phyloP scores from a whole-genome alignment of 176 grass and related monocot species.

The Rhipidocladum racemiflorum region DNA sequence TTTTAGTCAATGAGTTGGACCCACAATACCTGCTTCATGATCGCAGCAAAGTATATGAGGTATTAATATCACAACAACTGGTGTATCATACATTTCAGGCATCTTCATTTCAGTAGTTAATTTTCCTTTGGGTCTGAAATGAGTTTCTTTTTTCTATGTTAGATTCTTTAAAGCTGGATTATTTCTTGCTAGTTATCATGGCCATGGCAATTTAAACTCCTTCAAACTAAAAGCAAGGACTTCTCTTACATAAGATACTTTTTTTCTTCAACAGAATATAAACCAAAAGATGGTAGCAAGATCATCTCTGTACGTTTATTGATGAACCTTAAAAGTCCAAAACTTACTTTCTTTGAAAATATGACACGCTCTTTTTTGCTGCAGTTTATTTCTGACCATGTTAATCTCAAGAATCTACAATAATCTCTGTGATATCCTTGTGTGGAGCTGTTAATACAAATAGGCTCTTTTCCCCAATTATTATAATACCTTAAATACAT shows the following conservation, averaged over 20 bases:
- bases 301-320: slow-evolving; percentile 2
- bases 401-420: background rate
- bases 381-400: background rate
- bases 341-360: background rate
- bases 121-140: background rate
- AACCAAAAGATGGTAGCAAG: background rate
- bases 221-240: background rate
- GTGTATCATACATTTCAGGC: background rate
- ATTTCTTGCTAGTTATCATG: slow-evolving; percentile 31
- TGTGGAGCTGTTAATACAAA: background rate
- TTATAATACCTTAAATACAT: background rate
- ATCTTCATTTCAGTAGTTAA: slow-evolving; percentile 4
- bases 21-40: slow-evolving; percentile 88
- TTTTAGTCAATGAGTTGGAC: slow-evolving; percentile 83
- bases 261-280: background rate
- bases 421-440: background rate
- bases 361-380: background rate
- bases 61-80: slow-evolving; percentile 35
- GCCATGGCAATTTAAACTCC: background rate
- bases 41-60: slow-evolving; percentile 94
- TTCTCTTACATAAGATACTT: background rate
- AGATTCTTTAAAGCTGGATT: slow-evolving; percentile 33
- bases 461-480: background rate
- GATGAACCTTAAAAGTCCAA: slow-evolving; percentile 6
- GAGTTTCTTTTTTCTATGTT: background rate